These are phyloP conservation scores for Pestalotiopsis sp. DNA, from an alignment of 2,329 filamentous ascomycete genomes.

Conservation along the genomic window DNA sequence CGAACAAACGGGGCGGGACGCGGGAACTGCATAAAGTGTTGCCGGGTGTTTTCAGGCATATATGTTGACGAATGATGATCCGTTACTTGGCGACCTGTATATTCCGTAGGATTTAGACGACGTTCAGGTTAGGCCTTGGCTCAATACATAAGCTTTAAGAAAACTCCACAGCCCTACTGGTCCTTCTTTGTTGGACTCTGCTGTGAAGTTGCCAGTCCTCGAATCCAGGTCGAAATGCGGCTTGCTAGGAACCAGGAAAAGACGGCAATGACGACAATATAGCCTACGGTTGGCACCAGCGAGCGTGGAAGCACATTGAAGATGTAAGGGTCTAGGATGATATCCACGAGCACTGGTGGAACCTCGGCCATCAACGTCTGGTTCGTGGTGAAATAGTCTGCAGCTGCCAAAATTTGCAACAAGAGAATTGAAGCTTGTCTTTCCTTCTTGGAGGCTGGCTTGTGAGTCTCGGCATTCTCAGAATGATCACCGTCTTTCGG, in stretches of 20 bases:
- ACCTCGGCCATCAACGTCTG: conserved; percentile 73
- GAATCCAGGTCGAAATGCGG: conserved; percentile 35
- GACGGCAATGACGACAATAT: conserved; percentile 65
- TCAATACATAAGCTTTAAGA: conserved; percentile 1
- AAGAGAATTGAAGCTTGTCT: conserved; percentile 61
- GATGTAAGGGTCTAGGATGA: conserved; percentile 85
- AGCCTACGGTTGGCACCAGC: conserved; percentile 70
- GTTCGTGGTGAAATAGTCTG: conserved; percentile 84
- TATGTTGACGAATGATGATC: conserved; percentile 8
- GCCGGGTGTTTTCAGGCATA: not conserved
- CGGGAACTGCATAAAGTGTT: conserved; percentile 3
- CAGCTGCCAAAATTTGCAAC: conserved; percentile 73
- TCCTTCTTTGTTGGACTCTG: conserved; percentile 38
- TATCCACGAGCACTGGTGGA: conserved; percentile 75
- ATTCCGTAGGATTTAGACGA: conserved; percentile 10
- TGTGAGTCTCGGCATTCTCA: not conserved
- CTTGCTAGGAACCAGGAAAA: conserved; percentile 46
- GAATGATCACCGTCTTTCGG: conserved; percentile 22
- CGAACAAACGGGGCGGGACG: not conserved
- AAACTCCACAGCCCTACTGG: conserved; percentile 27
- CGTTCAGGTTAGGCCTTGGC: not conserved
- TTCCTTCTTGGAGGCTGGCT: conserved; percentile 12
- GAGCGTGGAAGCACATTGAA: conserved; percentile 80
- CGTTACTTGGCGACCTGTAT: not conserved
- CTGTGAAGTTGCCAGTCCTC: conserved; percentile 26